Evolutionary conservation across 768 basidiomycete species (phyloP), one percentile per base, ranked within the genome.

Genomic region (Hygrocybe coccinea): DNA sequence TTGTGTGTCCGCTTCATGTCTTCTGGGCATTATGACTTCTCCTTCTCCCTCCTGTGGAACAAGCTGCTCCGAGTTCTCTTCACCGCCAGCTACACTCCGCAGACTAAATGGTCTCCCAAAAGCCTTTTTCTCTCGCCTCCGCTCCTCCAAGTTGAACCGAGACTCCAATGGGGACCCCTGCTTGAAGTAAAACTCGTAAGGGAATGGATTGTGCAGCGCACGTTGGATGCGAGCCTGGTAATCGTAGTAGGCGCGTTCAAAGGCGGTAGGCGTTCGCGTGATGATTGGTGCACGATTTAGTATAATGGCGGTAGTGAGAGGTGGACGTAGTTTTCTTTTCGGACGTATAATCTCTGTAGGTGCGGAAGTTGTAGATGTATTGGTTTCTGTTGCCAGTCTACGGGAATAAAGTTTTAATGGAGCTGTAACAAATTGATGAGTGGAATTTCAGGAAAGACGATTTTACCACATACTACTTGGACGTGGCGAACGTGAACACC

Each of bases 171-270:
- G 76, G 0, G 93, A 89, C 8, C 94, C 94, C 49, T 85, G 85
- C 71, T 93, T 93, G 79, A 95, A 95, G 74, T 95, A 97, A 71
- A 95, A 92, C 46, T 93, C 86, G 56, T 82, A 77, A 15, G 94
- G 90, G 68, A 92, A 86, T 1, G 94, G 94, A 62, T 91, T 91
- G 67, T 87, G 87, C 47, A 97, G 74, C 2, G 93, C 87, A 60
- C 90, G 86, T 64, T 85, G 82, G 65, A 97, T 81, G 41, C 90
- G 85, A 8, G 82, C 76, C 67, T 92, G 89, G 77, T 95, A 95
- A 52, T 80, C 76, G 70, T 89, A 86, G 71, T 89, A 94, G 11
- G 90, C 84, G 60, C 77, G 74, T 71, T 95, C 91, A 63, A 95
- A 88, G 1, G 79, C 71, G 0, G 83, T 83, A 0, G 85, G 86